These are phyloP conservation scores for Aspergillus fischeri DNA, from an alignment of 2,329 filamentous ascomycete genomes.

Conservation along the genomic window DNA sequence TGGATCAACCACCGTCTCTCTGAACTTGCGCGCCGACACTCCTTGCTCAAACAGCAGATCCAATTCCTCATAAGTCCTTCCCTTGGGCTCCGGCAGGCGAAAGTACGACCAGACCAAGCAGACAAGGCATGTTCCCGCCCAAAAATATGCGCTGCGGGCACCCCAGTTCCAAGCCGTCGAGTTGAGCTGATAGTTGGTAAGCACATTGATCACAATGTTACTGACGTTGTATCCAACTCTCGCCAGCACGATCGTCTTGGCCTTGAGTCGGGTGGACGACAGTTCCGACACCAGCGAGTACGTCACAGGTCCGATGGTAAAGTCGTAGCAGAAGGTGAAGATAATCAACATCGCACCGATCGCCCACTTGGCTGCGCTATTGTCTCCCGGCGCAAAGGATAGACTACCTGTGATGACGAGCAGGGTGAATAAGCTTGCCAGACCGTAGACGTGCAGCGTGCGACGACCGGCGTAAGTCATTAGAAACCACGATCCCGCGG, in stretches of 20 bases:
- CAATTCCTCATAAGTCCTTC: slow-evolving; percentile 40
- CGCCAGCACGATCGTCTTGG: slow-evolving; percentile 53
- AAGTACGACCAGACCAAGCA: slow-evolving; percentile 42
- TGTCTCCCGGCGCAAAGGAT: slow-evolving; percentile 21
- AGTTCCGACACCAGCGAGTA: slow-evolving; percentile 53
- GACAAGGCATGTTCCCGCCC: slow-evolving; percentile 33
- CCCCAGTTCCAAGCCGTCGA: slow-evolving; percentile 35
- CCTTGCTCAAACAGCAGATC: slow-evolving; percentile 41
- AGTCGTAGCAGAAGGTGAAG: slow-evolving; percentile 53
- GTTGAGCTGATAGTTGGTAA: slow-evolving; percentile 48
- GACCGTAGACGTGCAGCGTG: slow-evolving; percentile 33
- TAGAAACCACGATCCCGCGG: slow-evolving; percentile 49
- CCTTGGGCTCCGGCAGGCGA: slow-evolving; percentile 42
- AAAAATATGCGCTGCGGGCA: slow-evolving; percentile 40
- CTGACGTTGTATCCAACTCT: slow-evolving; percentile 48
- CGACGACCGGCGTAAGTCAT: slow-evolving; percentile 39
- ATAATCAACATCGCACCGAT: slow-evolving; percentile 48
- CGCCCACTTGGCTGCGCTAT: slow-evolving; percentile 31
- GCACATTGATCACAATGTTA: slow-evolving; percentile 54
- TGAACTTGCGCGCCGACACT: slow-evolving; percentile 39
- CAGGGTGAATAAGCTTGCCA: slow-evolving; percentile 22
- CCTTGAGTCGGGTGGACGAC: slow-evolving; percentile 51
- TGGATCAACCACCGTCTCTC: slow-evolving; percentile 29
- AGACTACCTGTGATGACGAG: slow-evolving; percentile 27
- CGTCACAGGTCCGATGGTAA: slow-evolving; percentile 52